Base-by-base conservation (phyloP, 768 basidiomycete species). In the Tulasnella sp. region DNA sequence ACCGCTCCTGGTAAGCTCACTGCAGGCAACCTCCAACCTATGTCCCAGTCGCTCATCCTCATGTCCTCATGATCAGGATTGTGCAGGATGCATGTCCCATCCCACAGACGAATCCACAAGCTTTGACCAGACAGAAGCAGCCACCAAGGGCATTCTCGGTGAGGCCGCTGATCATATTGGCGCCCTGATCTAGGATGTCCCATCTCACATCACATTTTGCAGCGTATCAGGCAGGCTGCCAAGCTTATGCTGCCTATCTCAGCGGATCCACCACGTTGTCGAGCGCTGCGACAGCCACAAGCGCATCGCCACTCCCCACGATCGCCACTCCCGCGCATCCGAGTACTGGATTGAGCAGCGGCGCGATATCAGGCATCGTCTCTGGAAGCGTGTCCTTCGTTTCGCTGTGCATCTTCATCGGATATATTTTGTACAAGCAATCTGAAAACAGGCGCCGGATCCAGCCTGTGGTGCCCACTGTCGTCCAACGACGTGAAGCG, bases 201-300 rank as follows among this genome's bases (percentile, higher is more conserved):
- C 26, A 32, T 10, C 61, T 67, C 10, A 67, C 61, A 13, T 67
- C 32, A 11, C 61, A 15, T 6, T 29, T 5, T 26, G 26, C 5
- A 67, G 61, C n/a, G 10, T 67, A 67, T 29, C 4, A 10, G 61
- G 29, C 61, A 67, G 61, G 61, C 26, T 67, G 61, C 61, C 61
- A 67, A 16, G 61, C 61, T 2, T 67, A 67, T 67, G 26, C 61
- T 7, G 61, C 61, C 16, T 67, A 26, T 67, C 61, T 67, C 13
- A 67, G 61, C 11, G 61, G 61, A 13, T 67, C 61, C 29, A 67
- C 61, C 61, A 67, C 61, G 61, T 67, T 67, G n/a, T 67, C 61
- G 15, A 35, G 5, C 26, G 16, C 61, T 7, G 15, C 61, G 29
- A 67, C 61, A 67, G 61, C 23, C 26, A 10, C 61, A 32, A 67